Evolutionary conservation across 805 yeast genomes (phyloP).

Genomic region (Candida easanensis): DNA sequence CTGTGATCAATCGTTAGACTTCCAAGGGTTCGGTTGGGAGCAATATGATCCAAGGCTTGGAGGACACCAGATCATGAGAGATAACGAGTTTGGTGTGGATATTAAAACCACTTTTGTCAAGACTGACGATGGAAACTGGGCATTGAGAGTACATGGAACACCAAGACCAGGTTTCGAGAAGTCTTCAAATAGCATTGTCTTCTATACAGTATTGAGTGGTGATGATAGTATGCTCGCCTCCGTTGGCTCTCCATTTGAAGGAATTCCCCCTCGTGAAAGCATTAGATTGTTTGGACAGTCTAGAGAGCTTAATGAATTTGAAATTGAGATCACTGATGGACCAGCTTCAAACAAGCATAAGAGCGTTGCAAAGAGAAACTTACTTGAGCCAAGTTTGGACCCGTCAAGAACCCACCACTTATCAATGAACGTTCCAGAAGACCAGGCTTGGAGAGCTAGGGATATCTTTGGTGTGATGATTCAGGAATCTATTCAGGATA

Average conservation of each 20-base stretch:
- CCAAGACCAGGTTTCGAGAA: constrained; percentile 51
- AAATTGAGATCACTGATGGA: constrained; percentile 56
- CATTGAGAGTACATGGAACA: constrained; percentile 60
- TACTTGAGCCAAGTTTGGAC: constrained; percentile 45
- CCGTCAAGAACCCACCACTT: constrained; percentile 62
- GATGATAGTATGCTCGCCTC: constrained; percentile 42
- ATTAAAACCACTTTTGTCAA: constrained; percentile 76
- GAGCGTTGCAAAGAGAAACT: constrained; percentile 23
- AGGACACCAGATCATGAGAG: constrained; percentile 75
- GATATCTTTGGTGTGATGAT: constrained; percentile 70
- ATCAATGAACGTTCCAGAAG: constrained; percentile 69
- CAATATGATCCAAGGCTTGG: constrained; percentile 84
- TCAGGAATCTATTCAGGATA: constrained; percentile 60
- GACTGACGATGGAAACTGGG: constrained; percentile 77
- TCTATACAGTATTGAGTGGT: constrained; percentile 78
- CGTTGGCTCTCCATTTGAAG: constrained; percentile 27
- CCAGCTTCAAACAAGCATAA: constrained; percentile 46
- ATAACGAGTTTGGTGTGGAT: constrained; percentile 58
- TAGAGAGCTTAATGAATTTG: constrained; percentile 65
- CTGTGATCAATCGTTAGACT: constrained; percentile 69
- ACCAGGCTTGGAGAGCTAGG: constrained; percentile 70
- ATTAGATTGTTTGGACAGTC: constrained; percentile 50
- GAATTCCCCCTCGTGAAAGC: constrained; percentile 33
- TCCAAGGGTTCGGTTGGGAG: constrained; percentile 82
- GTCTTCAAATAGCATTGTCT: constrained; percentile 61